Evolutionary conservation across 2,329 filamentous ascomycete genomes (phyloP), one percentile per base, ranked within the genome.

Genomic region (Cordyceps cicadae): DNA sequence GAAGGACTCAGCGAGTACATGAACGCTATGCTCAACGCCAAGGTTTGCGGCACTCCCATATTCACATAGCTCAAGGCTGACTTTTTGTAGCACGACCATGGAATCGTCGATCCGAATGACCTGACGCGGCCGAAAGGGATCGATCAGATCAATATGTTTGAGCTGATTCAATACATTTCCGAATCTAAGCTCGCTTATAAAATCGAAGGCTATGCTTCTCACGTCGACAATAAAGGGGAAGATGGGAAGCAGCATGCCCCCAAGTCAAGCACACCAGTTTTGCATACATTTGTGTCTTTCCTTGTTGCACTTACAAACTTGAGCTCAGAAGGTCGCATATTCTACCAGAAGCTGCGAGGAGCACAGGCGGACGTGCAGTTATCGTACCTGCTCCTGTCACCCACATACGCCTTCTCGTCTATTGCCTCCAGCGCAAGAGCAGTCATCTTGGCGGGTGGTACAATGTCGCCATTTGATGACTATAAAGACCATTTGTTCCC

Each of bases 401-500:
- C 94, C 0, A 92, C 92, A 0, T 87, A 93, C 67, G 90, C 95
- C 66, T 97, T 99, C 73, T 88, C 88, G 8, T 89, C 92, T 12
- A 88, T 97, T 56, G 90, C 93, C 2, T 86, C 90, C 34, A 86
- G 89, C 63, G 91, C 94, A 0, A 82, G 92, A 62, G 90, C 93
- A 2, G 89, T 99, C 3, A 88, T 99, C 48, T 78, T 99, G 3
- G 94, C 92, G 0, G 94, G 94, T 62, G 94, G 94, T 24, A 99
- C 94, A 29, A 97, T 99, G 94, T 96, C 94, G 2, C 94, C 94
- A 0, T 96, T 97, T 77, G 84, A 87, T 26, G 94, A 97, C 74
- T 99, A 96, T 73, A 86, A 83, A 41, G 82, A 88, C 4, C 90
- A 97, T 67, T 79, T 99, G 0, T 94, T 99, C 64, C 89, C 93